Evolutionary conservation across 306 rosid species (phyloP).

Genomic region (Cucurbita argyrosperma): DNA sequence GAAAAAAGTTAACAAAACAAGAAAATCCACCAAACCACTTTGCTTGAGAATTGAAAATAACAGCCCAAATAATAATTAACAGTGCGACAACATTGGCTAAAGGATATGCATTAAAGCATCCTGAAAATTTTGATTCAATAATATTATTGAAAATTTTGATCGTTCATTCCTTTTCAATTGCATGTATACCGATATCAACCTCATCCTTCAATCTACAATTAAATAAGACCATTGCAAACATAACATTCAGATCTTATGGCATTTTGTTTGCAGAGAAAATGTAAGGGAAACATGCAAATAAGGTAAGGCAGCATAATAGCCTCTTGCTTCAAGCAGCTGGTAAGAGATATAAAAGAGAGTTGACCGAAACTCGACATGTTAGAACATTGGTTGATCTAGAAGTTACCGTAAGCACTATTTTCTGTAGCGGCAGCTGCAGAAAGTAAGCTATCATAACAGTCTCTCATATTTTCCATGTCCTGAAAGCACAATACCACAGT

Average conservation of each 20-base stretch:
- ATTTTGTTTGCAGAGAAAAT: slow-evolving; percentile 2
- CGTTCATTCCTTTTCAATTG: background rate
- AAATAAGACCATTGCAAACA: background rate
- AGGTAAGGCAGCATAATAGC: background rate
- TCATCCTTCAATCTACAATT: background rate
- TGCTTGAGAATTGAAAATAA: background rate
- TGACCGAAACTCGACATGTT: background rate
- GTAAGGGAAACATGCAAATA: background rate
- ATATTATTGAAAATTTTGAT: background rate
- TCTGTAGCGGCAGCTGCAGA: slow-evolving; percentile 93
- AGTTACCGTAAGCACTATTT: slow-evolving; percentile 81
- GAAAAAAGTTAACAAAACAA: background rate
- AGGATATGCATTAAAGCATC: background rate
- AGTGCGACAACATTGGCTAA: background rate
- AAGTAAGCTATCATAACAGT: slow-evolving; percentile 83
- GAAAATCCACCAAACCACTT: background rate
- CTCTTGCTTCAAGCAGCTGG: background rate
- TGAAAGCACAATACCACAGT: slow-evolving; percentile 16
- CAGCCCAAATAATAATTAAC: background rate
- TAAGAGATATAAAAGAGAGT: background rate
- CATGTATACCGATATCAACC: background rate
- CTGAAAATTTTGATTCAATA: background rate
- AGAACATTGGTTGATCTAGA: background rate
- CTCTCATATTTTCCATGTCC: slow-evolving; percentile 86
- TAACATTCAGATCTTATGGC: background rate